Evolutionary conservation across 139 green algal genomes (phyloP).

Genomic region (Volvox africanus): DNA sequence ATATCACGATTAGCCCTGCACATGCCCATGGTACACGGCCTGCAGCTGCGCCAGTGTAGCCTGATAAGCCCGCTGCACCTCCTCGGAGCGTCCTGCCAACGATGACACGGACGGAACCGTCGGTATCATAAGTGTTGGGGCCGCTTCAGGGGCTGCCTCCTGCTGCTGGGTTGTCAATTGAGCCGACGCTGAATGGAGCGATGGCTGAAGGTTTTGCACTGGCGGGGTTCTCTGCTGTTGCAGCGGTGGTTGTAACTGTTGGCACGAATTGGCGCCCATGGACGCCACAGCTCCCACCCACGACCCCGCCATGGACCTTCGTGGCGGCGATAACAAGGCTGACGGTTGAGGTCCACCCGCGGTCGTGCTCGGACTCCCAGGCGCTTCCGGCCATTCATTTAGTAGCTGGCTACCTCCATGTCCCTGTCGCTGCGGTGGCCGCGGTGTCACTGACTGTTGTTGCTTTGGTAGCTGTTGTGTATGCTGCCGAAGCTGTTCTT

Average conservation of each 20-base stretch:
- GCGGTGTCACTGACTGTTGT: not conserved
- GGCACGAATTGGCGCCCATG: not conserved
- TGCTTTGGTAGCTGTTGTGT: not conserved
- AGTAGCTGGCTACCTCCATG: not conserved
- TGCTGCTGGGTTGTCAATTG: not conserved
- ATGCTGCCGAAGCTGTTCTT: no score
- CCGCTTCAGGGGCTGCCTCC: not conserved
- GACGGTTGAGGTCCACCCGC: not conserved
- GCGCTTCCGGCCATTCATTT: not conserved
- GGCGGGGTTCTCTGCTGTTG: not conserved
- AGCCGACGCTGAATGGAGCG: no score
- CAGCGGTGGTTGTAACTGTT: not conserved
- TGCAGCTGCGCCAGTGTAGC: not conserved
- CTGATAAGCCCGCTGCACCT: conserved; percentile 23
- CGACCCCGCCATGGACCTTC: not conserved
- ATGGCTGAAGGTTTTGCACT: not conserved
- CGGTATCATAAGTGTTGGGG: not conserved
- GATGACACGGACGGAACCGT: not conserved
- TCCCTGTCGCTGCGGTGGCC: not conserved
- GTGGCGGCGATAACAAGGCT: not conserved
- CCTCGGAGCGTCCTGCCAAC: not conserved
- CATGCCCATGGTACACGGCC: conserved; percentile 10
- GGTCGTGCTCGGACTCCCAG: not conserved
- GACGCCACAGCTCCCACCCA: not conserved
- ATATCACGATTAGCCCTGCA: not conserved